Conservation (phyloP, 768 basidiomycete species). For the Termitomyces sp. region DNA sequence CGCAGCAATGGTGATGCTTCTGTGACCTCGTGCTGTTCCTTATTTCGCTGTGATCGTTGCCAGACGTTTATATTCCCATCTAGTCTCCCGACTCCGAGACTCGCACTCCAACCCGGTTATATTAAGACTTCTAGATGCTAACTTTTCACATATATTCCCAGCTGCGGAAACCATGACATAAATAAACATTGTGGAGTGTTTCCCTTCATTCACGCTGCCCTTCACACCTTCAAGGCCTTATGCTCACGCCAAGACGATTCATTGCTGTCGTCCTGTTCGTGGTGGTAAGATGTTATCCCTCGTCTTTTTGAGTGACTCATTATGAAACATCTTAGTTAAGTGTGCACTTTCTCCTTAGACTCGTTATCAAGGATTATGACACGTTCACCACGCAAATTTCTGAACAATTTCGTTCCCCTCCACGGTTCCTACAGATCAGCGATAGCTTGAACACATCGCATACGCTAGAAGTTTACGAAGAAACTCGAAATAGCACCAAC, state of each 20-base stretch:
- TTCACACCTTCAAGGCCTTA: conserved; percentile 14
- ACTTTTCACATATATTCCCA: conserved; percentile 3
- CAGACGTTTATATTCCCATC: conserved; percentile 7
- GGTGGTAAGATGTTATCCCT: conserved; percentile 32
- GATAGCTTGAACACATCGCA: conserved; percentile 1
- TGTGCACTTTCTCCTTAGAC: conserved; percentile 49
- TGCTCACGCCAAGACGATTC: conserved; percentile 61
- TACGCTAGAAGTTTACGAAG: neutral
- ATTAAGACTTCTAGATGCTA: conserved; percentile 4
- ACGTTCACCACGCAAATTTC: conserved; percentile 34
- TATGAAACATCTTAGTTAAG: conserved; percentile 32
- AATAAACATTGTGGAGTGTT: neutral
- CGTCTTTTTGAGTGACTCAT: neutral
- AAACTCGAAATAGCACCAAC: neutral
- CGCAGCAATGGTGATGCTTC: conserved; percentile 1
- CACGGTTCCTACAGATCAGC: conserved; percentile 1
- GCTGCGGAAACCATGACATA: conserved; percentile 14
- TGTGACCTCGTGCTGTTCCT: neutral
- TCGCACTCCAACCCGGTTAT: conserved; percentile 14
- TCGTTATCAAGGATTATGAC: conserved; percentile 45
- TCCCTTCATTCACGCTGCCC: neutral
- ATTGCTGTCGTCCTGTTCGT: conserved; percentile 40
- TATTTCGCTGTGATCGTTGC: conserved; percentile 7
- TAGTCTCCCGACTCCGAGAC: conserved; percentile 11
- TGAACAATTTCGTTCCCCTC: conserved; percentile 14